Percentiles rank a stretch among this genome's conserved stretches.
These are phyloP conservation scores for Cicer arietinum DNA, from an alignment of 306 rosid genomes.

Conservation along the genomic window DNA sequence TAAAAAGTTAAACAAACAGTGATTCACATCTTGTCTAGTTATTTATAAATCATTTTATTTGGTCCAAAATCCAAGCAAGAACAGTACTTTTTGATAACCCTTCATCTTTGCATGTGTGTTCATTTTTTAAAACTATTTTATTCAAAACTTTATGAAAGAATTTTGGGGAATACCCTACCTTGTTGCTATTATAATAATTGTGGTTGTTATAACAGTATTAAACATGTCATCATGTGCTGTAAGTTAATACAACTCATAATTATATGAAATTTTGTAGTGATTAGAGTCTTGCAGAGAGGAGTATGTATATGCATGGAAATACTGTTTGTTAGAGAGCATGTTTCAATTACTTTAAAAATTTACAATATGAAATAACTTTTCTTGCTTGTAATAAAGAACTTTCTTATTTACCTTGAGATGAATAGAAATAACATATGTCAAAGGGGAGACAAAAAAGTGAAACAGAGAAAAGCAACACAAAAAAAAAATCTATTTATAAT, in stretches of 20 bases:
- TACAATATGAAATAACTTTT: background rate
- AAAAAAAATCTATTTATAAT: background rate
- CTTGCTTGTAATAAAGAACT: background rate
- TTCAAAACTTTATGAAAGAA: background rate
- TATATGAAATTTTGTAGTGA: background rate
- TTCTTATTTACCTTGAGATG: background rate
- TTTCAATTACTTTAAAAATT: background rate
- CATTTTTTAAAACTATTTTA: slow-evolving; percentile 32
- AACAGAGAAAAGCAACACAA: background rate
- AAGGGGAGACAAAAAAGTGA: slow-evolving; percentile 2
- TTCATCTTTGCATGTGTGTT: slow-evolving; percentile 32
- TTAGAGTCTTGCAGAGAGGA: background rate
- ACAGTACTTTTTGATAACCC: slow-evolving; percentile 35
- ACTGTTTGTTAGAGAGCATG: background rate
- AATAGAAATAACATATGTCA: background rate
- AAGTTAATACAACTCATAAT: background rate
- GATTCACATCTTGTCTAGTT: slow-evolving; percentile 30
- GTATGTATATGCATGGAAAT: background rate
- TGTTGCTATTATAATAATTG: slow-evolving; percentile 29
- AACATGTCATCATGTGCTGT: slow-evolving; percentile 4
- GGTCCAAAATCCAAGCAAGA: slow-evolving; percentile 43
- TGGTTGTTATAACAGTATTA: slow-evolving; percentile 32
- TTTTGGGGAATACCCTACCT: slow-evolving; percentile 32
- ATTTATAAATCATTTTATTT: background rate
- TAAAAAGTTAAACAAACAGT: slow-evolving; percentile 24